A percentile compares a stretch with the other conserved stretches of the same genome.
Conservation (phyloP, 768 basidiomycete genomes). For the Coprinellus micaceus region DNA sequence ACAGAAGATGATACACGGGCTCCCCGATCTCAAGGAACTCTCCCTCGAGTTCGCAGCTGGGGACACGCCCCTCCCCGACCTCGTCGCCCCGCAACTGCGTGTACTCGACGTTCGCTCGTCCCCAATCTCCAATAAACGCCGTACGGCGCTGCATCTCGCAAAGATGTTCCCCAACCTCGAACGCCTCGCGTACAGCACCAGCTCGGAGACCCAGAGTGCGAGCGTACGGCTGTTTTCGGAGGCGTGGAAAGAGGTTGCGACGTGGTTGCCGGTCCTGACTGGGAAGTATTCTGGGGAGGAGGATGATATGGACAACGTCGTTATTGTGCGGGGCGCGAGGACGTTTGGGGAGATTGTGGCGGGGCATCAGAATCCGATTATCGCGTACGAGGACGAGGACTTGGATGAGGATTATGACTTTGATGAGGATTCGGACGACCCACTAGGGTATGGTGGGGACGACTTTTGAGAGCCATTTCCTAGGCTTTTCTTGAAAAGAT, state of each 20-base stretch:
- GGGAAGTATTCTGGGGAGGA: neutral
- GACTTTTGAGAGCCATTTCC: neutral
- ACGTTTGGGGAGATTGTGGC: neutral
- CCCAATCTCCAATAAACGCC: neutral
- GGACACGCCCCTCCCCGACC: neutral
- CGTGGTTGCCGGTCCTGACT: neutral
- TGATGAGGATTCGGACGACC: slow-evolving; percentile 1
- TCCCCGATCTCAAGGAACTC: neutral
- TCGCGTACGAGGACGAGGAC: no score
- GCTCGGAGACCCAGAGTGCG: neutral
- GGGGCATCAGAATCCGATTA: neutral
- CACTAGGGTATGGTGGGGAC: neutral
- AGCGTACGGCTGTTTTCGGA: neutral
- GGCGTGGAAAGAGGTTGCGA: neutral
- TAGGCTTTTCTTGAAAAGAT: neutral
- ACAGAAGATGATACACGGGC: neutral
- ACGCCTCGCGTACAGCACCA: neutral
- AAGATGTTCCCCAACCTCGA: neutral
- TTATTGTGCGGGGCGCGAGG: neutral
- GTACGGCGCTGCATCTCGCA: neutral
- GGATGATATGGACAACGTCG: neutral
- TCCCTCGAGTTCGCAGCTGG: neutral
- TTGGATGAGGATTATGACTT: neutral
- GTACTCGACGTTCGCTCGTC: neutral
- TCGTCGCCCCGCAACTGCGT: neutral